A percentile compares a stretch with the other conserved stretches of the same genome.
phyloP scores from a whole-genome alignment of 1,139 yeast species.

The Yamadazyma triangularis region DNA sequence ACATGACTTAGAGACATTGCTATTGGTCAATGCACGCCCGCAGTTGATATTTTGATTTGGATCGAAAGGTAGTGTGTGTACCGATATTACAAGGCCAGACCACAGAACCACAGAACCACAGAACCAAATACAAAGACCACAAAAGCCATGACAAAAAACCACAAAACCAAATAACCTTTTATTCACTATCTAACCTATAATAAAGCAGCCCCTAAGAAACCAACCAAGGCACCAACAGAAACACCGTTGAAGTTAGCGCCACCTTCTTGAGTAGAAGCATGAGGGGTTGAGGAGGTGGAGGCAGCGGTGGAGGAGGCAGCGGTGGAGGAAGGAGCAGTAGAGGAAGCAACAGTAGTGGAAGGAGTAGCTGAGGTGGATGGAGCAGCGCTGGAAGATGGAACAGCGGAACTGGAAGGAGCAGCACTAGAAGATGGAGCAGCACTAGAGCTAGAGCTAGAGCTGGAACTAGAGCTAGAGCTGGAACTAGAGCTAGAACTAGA shows the following conservation, averaged over 20 bases:
- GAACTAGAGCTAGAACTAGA: too few species aligned
- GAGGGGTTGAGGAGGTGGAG: slow-evolving; percentile 9
- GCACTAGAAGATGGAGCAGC: neutral
- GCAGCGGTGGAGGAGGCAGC: slow-evolving; percentile 3
- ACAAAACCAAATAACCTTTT: neutral
- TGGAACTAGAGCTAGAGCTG: too few species aligned
- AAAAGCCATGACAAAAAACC: too few species aligned
- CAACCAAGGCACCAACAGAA: slow-evolving; percentile 43
- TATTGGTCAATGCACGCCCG: too few species aligned
- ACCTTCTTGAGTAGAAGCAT: slow-evolving; percentile 11
- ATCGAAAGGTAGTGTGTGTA: too few species aligned
- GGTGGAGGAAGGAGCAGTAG: slow-evolving; percentile 4
- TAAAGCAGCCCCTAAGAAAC: slow-evolving; percentile 48
- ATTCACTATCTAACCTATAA: slow-evolving; percentile 19
- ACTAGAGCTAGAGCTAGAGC: too few species aligned
- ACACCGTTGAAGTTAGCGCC: slow-evolving; percentile 32
- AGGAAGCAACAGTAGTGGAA: slow-evolving; percentile 2
- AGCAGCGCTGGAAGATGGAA: slow-evolving; percentile 7
- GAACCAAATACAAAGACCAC: too few species aligned
- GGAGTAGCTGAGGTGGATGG: slow-evolving; percentile 1
- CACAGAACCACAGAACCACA: too few species aligned
- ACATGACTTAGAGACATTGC: too few species aligned
- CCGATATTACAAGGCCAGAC: too few species aligned
- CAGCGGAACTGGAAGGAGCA: slow-evolving; percentile 5
- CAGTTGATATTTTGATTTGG: too few species aligned